phyloP scores from a whole-genome alignment of 208 protist genomes.

The Leptomonas seymouri region DNA sequence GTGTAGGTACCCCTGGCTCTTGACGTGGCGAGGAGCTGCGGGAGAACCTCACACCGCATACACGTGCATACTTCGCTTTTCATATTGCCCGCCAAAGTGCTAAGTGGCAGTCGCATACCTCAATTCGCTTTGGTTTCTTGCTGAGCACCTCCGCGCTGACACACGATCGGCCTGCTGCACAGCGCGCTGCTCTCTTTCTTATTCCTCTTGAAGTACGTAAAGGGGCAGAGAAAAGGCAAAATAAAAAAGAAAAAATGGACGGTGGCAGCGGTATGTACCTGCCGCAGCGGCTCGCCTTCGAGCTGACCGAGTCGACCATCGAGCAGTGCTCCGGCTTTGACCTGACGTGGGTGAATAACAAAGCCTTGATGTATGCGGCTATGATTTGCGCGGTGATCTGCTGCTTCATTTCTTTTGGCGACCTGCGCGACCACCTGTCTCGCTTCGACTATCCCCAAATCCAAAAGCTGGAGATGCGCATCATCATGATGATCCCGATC shows the following conservation, averaged over 20 bases:
- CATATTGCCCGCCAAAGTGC: too few species aligned
- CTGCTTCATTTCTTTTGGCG: slow-evolving; percentile 65
- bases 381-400: slow-evolving; percentile 50
- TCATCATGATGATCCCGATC: slow-evolving; percentile 89
- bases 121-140: too few species aligned
- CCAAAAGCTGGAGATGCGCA: slow-evolving; percentile 84
- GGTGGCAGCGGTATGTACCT: not conserved
- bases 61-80: too few species aligned
- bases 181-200: not conserved
- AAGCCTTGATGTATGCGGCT: slow-evolving; percentile 50
- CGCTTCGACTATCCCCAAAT: slow-evolving; percentile 80
- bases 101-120: too few species aligned
- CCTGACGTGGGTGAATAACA: slow-evolving; percentile 56
- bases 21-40: too few species aligned
- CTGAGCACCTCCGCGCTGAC: too few species aligned
- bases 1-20: too few species aligned
- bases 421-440: slow-evolving; percentile 72
- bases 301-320: not conserved
- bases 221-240: too few species aligned
- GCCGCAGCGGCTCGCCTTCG: slow-evolving; percentile 22
- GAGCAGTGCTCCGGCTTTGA: slow-evolving; percentile 39
- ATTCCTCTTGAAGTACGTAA: not conserved
- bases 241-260: not conserved
- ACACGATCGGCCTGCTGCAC: too few species aligned
- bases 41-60: too few species aligned